phyloP scores from a whole-genome alignment of 2,329 filamentous ascomycete species.

The Ophiostoma sp. region DNA sequence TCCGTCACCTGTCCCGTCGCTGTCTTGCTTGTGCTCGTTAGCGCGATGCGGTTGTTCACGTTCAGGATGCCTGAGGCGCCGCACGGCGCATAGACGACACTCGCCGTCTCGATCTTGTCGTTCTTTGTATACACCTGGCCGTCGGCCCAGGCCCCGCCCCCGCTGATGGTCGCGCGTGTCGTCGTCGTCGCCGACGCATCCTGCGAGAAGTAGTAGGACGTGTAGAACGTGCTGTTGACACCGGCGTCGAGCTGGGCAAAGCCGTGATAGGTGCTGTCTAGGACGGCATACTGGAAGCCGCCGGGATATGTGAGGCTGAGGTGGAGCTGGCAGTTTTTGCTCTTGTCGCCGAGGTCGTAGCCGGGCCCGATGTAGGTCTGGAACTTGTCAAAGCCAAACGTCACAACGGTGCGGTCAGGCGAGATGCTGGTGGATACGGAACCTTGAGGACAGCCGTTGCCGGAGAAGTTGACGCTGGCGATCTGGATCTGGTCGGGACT shows the following conservation, averaged over 20 bases:
- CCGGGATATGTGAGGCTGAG: slow-evolving; percentile 43
- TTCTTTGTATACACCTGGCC: slow-evolving; percentile 45
- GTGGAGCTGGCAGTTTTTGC: slow-evolving; percentile 47
- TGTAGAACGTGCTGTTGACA: slow-evolving; percentile 42
- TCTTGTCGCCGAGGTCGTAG: slow-evolving; percentile 34
- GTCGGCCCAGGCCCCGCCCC: slow-evolving; percentile 38
- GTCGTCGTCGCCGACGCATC: slow-evolving; percentile 41
- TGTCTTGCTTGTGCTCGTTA: slow-evolving; percentile 35
- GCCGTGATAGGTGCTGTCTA: slow-evolving; percentile 46
- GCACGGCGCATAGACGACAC: slow-evolving; percentile 43
- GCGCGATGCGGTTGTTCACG: slow-evolving; percentile 43
- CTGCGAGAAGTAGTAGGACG: slow-evolving; percentile 46
- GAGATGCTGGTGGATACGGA: slow-evolving; percentile 33
- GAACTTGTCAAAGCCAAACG: slow-evolving; percentile 44
- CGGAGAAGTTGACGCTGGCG: slow-evolving; percentile 38
- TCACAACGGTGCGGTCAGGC: slow-evolving; percentile 41
- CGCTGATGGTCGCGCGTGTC: slow-evolving; percentile 40
- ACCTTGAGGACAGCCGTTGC: slow-evolving; percentile 42
- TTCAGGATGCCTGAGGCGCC: slow-evolving; percentile 44
- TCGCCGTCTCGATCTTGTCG: slow-evolving; percentile 41
- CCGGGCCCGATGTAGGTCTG: slow-evolving; percentile 45
- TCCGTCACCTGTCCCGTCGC: slow-evolving; percentile 31
- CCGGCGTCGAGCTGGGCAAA: slow-evolving; percentile 43
- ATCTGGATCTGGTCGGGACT: slow-evolving; percentile 40
- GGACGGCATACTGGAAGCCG: slow-evolving; percentile 43